These are phyloP conservation scores for Rhinocladiella mackenziei DNA, from an alignment of 2,329 filamentous ascomycete genomes.

Conservation along the genomic window DNA sequence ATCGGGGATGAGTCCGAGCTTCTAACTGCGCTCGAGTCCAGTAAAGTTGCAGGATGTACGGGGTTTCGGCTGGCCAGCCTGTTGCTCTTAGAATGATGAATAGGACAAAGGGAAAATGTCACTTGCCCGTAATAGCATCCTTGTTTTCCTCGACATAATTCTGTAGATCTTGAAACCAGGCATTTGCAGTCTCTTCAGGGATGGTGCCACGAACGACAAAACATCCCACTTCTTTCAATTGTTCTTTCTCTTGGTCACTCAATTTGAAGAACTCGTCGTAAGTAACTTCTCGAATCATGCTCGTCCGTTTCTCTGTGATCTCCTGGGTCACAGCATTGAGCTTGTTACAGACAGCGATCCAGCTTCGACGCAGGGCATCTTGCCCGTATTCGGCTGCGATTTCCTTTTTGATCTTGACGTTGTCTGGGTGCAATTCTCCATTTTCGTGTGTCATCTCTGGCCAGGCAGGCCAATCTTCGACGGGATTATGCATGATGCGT, in stretches of 20 bases:
- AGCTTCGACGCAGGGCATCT: constrained; percentile 35
- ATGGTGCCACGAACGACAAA: constrained; percentile 28
- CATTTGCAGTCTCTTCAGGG: constrained; percentile 3
- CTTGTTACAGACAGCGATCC: constrained; percentile 38
- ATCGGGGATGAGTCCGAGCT: constrained; percentile 37
- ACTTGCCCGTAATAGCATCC: constrained; percentile 29
- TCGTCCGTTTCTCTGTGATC: constrained; percentile 34
- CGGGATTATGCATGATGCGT: too few relatives aligned
- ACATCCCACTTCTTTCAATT: constrained; percentile 33
- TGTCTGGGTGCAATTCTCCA: constrained; percentile 22
- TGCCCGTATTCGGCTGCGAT: constrained; percentile 38
- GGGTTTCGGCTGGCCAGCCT: constrained; percentile 37
- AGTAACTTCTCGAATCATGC: constrained; percentile 35
- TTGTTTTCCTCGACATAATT: constrained; percentile 33
- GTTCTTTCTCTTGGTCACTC: constrained; percentile 25
- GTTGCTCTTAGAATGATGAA: too few relatives aligned
- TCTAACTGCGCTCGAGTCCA: constrained; percentile 38
- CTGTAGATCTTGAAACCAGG: constrained; percentile 31
- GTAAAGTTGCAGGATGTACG: constrained; percentile 40
- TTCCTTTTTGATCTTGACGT: constrained; percentile 32
- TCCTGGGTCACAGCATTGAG: constrained; percentile 37
- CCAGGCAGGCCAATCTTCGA: too few relatives aligned
- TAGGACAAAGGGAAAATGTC: too few relatives aligned
- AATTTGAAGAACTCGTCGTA: constrained; percentile 31
- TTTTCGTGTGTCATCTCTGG: constrained; percentile 27